Evolutionary conservation across 441 rosid genomes (phyloP), one percentile per base, ranked within the genome.

Genomic region (Daphne laureola): DNA sequence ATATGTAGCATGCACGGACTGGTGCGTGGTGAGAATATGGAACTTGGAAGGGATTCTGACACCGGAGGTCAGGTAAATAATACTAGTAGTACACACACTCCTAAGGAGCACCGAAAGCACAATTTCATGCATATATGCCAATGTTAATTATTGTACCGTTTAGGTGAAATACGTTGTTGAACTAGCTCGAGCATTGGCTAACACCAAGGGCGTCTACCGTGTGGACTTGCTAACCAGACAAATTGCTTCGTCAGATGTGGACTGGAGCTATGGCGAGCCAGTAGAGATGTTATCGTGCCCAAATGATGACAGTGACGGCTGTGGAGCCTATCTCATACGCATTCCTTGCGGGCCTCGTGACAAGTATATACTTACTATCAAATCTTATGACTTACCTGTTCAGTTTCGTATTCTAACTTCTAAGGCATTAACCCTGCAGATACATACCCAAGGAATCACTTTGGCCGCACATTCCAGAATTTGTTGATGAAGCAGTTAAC

Each of bases 261-360:
- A 81, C 55, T 84, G 43, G 41, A 79, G 82, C 79, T 84, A 84
- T 23, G 88, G 84, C 16, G 92, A 84, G 54, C 86, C 88, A n/a
- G 81, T 73, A 44, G 96, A 91, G 74, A 87, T 87, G 98, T 69
- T 91, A 58, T 77, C 90, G 17, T 80, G 73, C 70, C 92, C 92
- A 12, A 52, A 77, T 35, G 82, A 89, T 59, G 90, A 74, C 51
- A 65, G 69, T 51, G 85, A 75, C 36, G 72, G 93, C 64, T 69
- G 86, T 48, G 86, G 84, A 42, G 84, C 88, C 47, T 84, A 84
- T 63, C 72, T 84, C 17, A 71, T 84, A 62, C 84, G 86, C 17
- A 71, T 84, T 49, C 88, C 92, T 0, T 81, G 87, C 5, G 88
- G 86, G 6, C 79, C 86, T 8, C 74, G 72, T 0, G 63, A 84